phyloP scores from a whole-genome alignment of 2,329 filamentous ascomycete genomes.

The Pleomassaria siparia region DNA sequence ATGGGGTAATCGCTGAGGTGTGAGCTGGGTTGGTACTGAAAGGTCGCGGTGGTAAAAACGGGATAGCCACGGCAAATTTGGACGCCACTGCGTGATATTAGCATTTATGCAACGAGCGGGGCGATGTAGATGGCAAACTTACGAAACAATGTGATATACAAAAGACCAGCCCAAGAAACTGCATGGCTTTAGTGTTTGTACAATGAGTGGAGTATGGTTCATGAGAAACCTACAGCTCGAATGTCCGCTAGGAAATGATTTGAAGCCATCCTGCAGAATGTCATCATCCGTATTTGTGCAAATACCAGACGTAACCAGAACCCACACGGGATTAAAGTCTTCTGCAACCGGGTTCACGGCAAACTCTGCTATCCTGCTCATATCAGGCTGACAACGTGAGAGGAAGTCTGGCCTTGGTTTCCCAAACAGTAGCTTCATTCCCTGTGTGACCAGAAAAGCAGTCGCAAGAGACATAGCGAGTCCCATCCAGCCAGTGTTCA shows the following conservation, averaged over 20 bases:
- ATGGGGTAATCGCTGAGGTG: slow-evolving; percentile 46
- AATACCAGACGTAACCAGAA: slow-evolving; percentile 74
- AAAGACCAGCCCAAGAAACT: slow-evolving; percentile 74
- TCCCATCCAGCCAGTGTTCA: slow-evolving; percentile 82
- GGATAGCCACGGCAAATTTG: slow-evolving; percentile 75
- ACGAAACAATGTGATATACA: slow-evolving; percentile 85
- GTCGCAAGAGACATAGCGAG: slow-evolving; percentile 71
- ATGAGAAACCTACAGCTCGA: slow-evolving; percentile 61
- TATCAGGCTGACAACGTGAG: slow-evolving; percentile 74
- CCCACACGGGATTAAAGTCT: slow-evolving; percentile 57
- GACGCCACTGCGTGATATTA: no score
- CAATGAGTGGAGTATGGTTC: neutral
- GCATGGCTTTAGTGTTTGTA: neutral
- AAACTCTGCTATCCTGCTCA: slow-evolving; percentile 56
- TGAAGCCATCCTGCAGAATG: slow-evolving; percentile 29
- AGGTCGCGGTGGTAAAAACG: slow-evolving; percentile 61
- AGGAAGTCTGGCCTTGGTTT: slow-evolving; percentile 67
- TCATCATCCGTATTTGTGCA: slow-evolving; percentile 66
- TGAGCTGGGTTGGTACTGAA: slow-evolving; percentile 53
- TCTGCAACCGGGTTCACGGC: slow-evolving; percentile 63
- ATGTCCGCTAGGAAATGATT: slow-evolving; percentile 52
- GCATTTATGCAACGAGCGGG: no score
- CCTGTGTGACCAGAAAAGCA: slow-evolving; percentile 79
- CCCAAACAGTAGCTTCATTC: slow-evolving; percentile 75
- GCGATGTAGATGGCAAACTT: no score